phyloP scores from a whole-genome alignment of 805 yeast species.

The Wickerhamiella azymoides region DNA sequence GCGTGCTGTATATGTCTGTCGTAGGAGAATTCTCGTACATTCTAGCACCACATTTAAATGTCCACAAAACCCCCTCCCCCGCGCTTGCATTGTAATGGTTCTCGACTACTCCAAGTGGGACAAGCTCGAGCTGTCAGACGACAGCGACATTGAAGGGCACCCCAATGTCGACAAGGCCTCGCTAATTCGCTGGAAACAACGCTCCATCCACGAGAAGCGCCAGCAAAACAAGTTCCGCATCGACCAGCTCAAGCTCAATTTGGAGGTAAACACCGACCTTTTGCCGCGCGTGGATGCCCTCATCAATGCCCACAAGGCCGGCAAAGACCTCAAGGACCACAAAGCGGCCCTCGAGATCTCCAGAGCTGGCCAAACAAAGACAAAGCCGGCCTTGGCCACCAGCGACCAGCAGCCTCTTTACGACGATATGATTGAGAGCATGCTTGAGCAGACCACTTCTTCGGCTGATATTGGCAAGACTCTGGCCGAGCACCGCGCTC shows the following conservation, averaged over 20 bases:
- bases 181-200: conserved; percentile 90
- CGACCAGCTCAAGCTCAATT: conserved; percentile 57
- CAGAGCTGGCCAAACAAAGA: conserved; percentile 20
- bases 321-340: conserved; percentile 17
- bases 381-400: conserved; percentile 19
- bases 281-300: conserved; percentile 60
- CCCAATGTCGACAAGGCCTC: conserved; percentile 94
- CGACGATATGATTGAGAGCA: conserved; percentile 85
- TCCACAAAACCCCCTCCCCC: background rate
- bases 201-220: conserved; percentile 91
- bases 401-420: conserved; percentile 36
- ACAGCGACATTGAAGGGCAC: conserved; percentile 92
- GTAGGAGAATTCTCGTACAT: no score
- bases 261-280: conserved; percentile 65
- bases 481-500: conserved; percentile 42
- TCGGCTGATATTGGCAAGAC: conserved; percentile 34
- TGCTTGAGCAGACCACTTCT: conserved; percentile 59
- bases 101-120: conserved; percentile 98
- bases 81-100: conserved; percentile 36
- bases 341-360: conserved; percentile 18
- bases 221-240: conserved; percentile 66
- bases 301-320: conserved; percentile 30
- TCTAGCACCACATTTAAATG: no score
- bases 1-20: no score
- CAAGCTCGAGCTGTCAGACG: conserved; percentile 88